A percentile compares a stretch with the other conserved stretches of the same genome.
phyloP scores from a whole-genome alignment of 495 filamentous ascomycete species.

The Trichodelitschia bisporula region DNA sequence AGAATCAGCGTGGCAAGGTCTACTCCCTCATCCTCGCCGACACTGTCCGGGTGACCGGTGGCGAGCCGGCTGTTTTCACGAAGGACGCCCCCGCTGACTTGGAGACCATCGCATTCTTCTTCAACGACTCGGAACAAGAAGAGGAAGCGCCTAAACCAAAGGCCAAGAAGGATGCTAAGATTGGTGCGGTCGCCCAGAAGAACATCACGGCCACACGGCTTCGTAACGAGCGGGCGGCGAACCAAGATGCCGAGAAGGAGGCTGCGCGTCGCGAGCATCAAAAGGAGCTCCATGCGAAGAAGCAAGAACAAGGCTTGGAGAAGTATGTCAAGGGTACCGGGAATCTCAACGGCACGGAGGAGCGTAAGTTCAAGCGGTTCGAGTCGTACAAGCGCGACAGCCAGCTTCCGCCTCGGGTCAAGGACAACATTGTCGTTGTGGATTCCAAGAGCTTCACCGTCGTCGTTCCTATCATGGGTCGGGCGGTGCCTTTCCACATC shows the following conservation, averaged over 20 bases:
- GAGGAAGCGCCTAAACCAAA: conserved; percentile 42
- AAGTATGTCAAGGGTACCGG: conserved; percentile 59
- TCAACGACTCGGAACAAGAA: conserved; percentile 45
- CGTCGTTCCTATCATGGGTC: conserved; percentile 87
- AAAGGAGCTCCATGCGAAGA: conserved; percentile 65
- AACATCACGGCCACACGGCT: conserved; percentile 89
- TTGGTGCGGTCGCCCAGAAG: conserved; percentile 62
- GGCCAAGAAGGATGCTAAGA: conserved; percentile 54
- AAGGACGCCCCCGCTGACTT: conserved; percentile 73
- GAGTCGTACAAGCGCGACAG: conserved; percentile 98
- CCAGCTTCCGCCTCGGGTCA: conserved; percentile 61
- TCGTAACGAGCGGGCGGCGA: conserved; percentile 65
- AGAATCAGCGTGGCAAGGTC: conserved; percentile 61
- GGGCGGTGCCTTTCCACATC: conserved; percentile 95
- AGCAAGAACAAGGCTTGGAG: conserved; percentile 66
- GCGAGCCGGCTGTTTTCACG: conserved; percentile 68
- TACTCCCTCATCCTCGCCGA: conserved; percentile 84
- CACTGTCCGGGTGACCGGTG: conserved; percentile 66
- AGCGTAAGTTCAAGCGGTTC: conserved; percentile 95
- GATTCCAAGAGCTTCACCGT: conserved; percentile 77
- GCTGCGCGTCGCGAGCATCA: conserved; percentile 75
- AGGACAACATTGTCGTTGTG: conserved; percentile 67
- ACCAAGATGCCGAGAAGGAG: conserved; percentile 76
- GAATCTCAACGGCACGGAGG: conserved; percentile 65
- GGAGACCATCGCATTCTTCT: conserved; percentile 88